These are phyloP conservation scores for Lactarius sanguifluus DNA, from an alignment of 768 basidiomycete species.

Conservation along the genomic window DNA sequence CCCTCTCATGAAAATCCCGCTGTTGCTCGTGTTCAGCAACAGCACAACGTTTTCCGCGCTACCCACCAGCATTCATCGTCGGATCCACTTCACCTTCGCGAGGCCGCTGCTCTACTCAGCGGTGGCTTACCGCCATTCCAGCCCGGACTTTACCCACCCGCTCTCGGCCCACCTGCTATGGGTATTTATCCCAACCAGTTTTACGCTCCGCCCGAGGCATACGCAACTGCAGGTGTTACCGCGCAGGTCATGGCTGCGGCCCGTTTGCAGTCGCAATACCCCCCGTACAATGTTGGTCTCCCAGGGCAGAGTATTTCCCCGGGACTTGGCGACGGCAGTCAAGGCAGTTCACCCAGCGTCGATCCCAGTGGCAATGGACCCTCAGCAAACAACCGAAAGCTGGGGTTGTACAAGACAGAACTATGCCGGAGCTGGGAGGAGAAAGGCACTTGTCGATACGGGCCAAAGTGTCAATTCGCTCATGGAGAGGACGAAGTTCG, in stretches of 20 bases:
- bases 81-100: slow-evolving; percentile 75
- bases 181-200: slow-evolving; percentile 72
- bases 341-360: slow-evolving; percentile 34
- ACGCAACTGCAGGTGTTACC: slow-evolving; percentile 50
- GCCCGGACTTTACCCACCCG: slow-evolving; percentile 55
- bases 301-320: slow-evolving; percentile 23
- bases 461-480: slow-evolving; percentile 88
- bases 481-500: slow-evolving; percentile 89
- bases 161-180: slow-evolving; percentile 45
- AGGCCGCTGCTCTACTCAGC: slow-evolving; percentile 64
- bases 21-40: slow-evolving; percentile 75
- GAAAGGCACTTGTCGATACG: slow-evolving; percentile 84
- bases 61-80: slow-evolving; percentile 83
- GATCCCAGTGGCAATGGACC: slow-evolving; percentile 56
- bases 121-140: slow-evolving; percentile 58
- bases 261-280: slow-evolving; percentile 56
- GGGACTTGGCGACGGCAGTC: slow-evolving; percentile 19
- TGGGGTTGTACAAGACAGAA: slow-evolving; percentile 90
- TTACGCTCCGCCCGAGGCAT: slow-evolving; percentile 61
- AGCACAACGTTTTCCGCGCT: slow-evolving; percentile 68
- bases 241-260: slow-evolving; percentile 56
- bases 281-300: slow-evolving; percentile 48
- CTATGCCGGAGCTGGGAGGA: slow-evolving; percentile 91
- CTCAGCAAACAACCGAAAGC: slow-evolving; percentile 88
- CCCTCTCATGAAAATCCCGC: slow-evolving; percentile 57